Evolutionary conservation across 2,329 filamentous ascomycete genomes (phyloP), one percentile per base, ranked within the genome.

Genomic region (Thelonectria blattea): DNA sequence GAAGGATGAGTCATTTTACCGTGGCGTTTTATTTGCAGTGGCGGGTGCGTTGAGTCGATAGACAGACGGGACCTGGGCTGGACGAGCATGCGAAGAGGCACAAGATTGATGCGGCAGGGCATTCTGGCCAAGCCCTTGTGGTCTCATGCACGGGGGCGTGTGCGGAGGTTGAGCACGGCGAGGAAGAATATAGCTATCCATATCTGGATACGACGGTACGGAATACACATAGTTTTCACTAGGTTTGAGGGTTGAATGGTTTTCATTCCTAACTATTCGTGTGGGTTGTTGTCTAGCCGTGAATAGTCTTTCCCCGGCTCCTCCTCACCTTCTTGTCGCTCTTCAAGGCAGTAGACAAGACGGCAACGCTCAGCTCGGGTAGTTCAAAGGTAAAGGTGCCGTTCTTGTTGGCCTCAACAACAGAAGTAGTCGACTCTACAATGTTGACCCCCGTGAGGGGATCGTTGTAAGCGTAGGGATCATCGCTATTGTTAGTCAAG

Each of bases 311-410:
- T 17, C 56, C 56, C 8, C 51, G 46, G 30, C 42, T 52, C 2
- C 52, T 46, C 17, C 17, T 60, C 41, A 30, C 51, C 56, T 59
- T 60, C 24, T 52, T 53, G 10, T 34, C 42, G 10, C 42, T 34
- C 39, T 66, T 61, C n/a, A 58, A 52, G 1, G 66, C 67, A 1
- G 79, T 80, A 52, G 85, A 82, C 53, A 88, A 68, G 2, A 88
- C 80, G 14, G 83, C 84, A 50, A 88, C 80, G 64, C 83, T 86
- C 58, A 86, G 72, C 64, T 83, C 75, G 0, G 84, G 85, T 67
- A 88, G 61, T 24, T 70, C 76, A 65, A 87, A 87, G 45, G 72
- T 72, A 65, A 87, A 86, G 2, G 66, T 71, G 2, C 85, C 85
- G 24, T 78, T 74, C 3, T 70, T 66, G 15, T 76, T 78, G 2